Base-by-base conservation (phyloP, 1,284 basidiomycete genomes). In the Flammula alnicola region DNA sequence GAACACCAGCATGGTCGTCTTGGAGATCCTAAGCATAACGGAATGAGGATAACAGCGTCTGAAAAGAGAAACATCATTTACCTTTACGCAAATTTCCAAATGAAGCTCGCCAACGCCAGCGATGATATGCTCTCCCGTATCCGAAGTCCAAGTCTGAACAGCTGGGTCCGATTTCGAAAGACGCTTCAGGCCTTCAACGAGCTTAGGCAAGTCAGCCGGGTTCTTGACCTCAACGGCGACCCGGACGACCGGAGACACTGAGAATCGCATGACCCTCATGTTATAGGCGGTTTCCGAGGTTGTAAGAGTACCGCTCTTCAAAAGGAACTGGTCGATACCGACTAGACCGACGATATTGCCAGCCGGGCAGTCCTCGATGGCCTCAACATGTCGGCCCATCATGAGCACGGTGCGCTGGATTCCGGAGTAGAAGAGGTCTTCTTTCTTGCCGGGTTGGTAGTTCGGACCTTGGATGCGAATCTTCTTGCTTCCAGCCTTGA, bases 211-310 rank as follows among this genome's bases (percentile, higher is more conserved):
- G 83, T 99, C 96, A 59, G 94, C 84, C 59, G 97, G 95, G 75
- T 99, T 99, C 90, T 98, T 98, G 75, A 98, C 96, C 77, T 99
- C 97, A 67, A 99, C 97, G 63, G 96, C 94, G 69, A 98, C 94
- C 75, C 90, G 97, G 38, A 99, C 96, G 85, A 99, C 97, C 66
- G 96, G 97, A 31, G 97, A 98, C 58, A 99, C 97, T 69, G 94
- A 96, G 84, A 96, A 97, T 81, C 92, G 95, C 96, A 99, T 99
- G 77, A 98, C 95, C 80, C 82, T 93, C 93, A 99, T 97, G 85
- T 99, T 99, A 84, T 99, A 96, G 42, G 97, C 96, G 49, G 95
- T 98, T 78, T 99, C 97, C 51, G 93, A 95, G 56, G 90, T 87
- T 58, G 97, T 98, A 65, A 99, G 86, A 60, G 97, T 99, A 75